Conservation (phyloP, 164 flowering plant species). For the Umbellularia californica region DNA sequence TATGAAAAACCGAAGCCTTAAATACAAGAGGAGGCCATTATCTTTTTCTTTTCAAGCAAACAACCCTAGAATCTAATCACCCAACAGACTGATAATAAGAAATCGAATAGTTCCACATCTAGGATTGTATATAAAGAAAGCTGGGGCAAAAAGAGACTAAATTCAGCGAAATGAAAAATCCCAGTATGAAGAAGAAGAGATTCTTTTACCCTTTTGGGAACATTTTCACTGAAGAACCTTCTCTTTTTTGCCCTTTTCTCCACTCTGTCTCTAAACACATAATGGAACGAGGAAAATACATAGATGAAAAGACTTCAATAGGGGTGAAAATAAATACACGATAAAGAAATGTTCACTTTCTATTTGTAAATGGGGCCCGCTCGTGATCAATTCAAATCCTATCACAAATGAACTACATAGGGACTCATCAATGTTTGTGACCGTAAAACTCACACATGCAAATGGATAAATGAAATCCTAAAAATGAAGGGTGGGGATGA, state of each 20-base stretch:
- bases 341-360: too few relatives aligned
- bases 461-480: too few relatives aligned
- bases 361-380: too few relatives aligned
- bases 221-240: slow-evolving; percentile 15
- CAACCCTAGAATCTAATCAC: neutral
- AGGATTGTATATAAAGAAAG: neutral
- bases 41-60: neutral
- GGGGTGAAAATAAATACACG: too few relatives aligned
- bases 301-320: too few relatives aligned
- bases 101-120: neutral
- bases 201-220: slow-evolving; percentile 29
- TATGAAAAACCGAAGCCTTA: neutral
- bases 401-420: too few relatives aligned
- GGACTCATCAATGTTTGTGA: too few relatives aligned
- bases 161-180: neutral
- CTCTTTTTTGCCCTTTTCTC: neutral
- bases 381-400: too few relatives aligned
- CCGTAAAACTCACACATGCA: too few relatives aligned
- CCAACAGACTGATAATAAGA: neutral
- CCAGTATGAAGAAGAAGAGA: slow-evolving; percentile 6
- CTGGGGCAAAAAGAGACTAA: neutral
- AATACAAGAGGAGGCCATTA: too few relatives aligned
- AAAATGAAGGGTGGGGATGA: too few relatives aligned
- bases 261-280: neutral
- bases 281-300: too few relatives aligned